These are phyloP conservation scores for Globisporangium cederbergense DNA, from an alignment of 352 stramenopile genomes.

Conservation along the genomic window DNA sequence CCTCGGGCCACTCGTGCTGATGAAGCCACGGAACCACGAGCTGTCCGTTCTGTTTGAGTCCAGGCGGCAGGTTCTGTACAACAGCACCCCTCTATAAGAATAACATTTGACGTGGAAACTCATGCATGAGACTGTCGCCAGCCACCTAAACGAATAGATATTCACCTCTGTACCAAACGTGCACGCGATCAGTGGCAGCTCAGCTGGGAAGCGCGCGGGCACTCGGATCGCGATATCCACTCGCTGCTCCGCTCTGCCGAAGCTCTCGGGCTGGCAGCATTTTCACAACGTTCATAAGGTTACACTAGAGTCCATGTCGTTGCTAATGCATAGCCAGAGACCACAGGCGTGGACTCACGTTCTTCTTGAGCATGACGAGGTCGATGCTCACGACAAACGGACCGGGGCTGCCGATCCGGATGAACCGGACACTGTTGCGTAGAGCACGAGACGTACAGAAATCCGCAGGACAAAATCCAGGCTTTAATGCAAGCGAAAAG, in stretches of 20 bases:
- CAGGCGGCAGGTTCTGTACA: constrained; percentile 38
- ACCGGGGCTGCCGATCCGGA: constrained; percentile 24
- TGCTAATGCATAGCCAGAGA: not conserved
- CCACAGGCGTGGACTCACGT: constrained; percentile 16
- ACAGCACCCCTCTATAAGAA: not conserved
- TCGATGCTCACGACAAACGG: constrained; percentile 30
- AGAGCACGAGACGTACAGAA: not conserved
- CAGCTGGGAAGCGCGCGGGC: constrained; percentile 32
- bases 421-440: constrained; percentile 23
- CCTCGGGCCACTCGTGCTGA: constrained; percentile 40
- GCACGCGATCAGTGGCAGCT: constrained; percentile 43
- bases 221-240: constrained; percentile 48
- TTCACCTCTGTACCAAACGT: constrained; percentile 43
- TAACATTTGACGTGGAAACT: too few species aligned
- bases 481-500: not conserved
- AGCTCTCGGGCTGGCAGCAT: constrained; percentile 28
- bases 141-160: not conserved
- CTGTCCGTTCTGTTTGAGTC: constrained; percentile 31
- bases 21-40: constrained; percentile 51
- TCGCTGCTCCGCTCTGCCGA: constrained; percentile 26
- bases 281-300: not conserved
- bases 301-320: not conserved
- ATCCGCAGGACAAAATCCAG: not conserved
- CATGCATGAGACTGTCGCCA: not conserved
- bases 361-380: constrained; percentile 36